Evolutionary conservation across 208 protist species (phyloP).

Genomic region (Trypanosoma brucei): DNA sequence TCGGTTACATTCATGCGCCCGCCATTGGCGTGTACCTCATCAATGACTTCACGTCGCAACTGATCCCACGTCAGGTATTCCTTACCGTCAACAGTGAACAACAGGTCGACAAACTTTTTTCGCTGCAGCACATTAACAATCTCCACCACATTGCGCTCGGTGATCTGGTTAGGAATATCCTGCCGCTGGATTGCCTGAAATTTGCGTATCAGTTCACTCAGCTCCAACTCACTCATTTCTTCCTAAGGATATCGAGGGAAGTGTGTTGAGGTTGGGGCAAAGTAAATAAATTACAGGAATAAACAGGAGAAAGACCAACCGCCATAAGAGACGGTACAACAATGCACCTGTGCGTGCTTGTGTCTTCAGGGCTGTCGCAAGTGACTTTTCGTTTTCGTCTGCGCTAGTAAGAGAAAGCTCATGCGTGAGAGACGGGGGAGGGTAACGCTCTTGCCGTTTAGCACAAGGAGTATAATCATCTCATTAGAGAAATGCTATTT

Average conservation of each 20-base stretch:
- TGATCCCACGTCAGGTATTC: constrained; percentile 83
- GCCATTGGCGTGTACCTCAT: constrained; percentile 67
- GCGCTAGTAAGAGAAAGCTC: too few relatives aligned
- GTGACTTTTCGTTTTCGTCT: too few relatives aligned
- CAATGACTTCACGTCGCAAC: constrained; percentile 66
- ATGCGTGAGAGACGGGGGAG: too few relatives aligned
- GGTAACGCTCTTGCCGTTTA: too few relatives aligned
- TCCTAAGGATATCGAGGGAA: neutral
- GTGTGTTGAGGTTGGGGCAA: neutral
- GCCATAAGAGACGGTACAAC: too few relatives aligned
- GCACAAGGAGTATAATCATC: too few relatives aligned
- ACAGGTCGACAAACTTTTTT: constrained; percentile 62
- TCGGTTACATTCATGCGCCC: constrained; percentile 75
- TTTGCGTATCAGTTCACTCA: constrained; percentile 54
- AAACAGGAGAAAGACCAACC: too few relatives aligned
- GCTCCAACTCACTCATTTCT: constrained; percentile 41
- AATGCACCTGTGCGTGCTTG: too few relatives aligned
- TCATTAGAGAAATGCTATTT: neutral
- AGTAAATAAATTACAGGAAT: neutral
- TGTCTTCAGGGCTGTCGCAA: too few relatives aligned
- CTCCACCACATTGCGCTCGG: constrained; percentile 78
- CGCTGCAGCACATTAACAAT: constrained; percentile 69
- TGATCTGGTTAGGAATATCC: constrained; percentile 61
- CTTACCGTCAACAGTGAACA: constrained; percentile 79
- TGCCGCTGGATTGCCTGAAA: constrained; percentile 70